Evolutionary conservation across 2,329 filamentous ascomycete genomes (phyloP), one percentile per base, ranked within the genome.

Genomic region (Chaetomiaceae sp.): DNA sequence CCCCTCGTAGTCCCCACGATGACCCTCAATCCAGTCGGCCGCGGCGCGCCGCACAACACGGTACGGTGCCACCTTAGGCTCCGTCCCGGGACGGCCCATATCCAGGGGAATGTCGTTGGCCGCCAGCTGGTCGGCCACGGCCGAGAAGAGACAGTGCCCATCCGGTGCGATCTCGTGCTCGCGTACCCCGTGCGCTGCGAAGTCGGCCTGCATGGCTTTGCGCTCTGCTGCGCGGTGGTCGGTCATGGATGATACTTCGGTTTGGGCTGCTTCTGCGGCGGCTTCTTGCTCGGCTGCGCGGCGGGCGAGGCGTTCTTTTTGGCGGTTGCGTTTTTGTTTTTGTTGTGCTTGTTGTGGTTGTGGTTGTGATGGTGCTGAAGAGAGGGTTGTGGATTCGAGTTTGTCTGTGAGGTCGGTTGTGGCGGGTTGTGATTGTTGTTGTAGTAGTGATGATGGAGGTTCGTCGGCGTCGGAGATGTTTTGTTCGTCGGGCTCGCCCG

Each of bases 121-220:
- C 48, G 70, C 71, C 47, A 96, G 75, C 69, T 96, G 90, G 66
- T 93, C 89, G 21, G 92, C 91, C 44, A 97, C 79, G 0, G 93
- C 90, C 14, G 89, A 87, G 70, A 97, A 99, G 14, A 99, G 73
- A 65, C 93, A 99, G 70, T 99, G 93, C 0, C 93, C 93, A 68
- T 99, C 92, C 0, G 93, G 89, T 34, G 79, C 79, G 51, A 99
- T 90, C 52, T 89, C 83, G 60, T 87, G 79, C 72, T 96, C 88
- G 17, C 73, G 73, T 14, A 97, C 76, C 0, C 75, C 75, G 51
- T 85, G 72, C 39, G 75, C 72, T 48, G 74, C 70, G 65, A 96
- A 86, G 35, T 81, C 79, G 23, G 73, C 72, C 51, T 79, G 73
- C 83, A 99, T 91, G 41, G 79, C 77, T 45, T 78, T 73, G 59